These are phyloP conservation scores for Neocucurbitaria cava DNA, from an alignment of 2,329 filamentous ascomycete genomes.

Conservation along the genomic window DNA sequence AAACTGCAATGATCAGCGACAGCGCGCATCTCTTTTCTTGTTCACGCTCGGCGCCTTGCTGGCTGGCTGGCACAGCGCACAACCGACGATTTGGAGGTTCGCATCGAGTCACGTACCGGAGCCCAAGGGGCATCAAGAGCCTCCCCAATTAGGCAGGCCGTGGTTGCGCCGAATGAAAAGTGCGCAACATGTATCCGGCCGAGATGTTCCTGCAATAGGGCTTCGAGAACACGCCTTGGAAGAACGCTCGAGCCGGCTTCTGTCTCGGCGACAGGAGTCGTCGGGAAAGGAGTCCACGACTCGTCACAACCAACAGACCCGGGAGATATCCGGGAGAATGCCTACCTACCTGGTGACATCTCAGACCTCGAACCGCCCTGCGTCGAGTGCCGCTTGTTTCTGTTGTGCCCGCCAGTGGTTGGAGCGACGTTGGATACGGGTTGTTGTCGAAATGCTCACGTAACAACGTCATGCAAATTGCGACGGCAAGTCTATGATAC, in stretches of 20 bases:
- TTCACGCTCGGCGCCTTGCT: background rate
- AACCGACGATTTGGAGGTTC: constrained; percentile 1
- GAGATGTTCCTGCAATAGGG: constrained; percentile 24
- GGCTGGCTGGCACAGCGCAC: background rate
- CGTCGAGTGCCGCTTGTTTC: constrained; percentile 12
- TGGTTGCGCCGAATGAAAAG: constrained; percentile 10
- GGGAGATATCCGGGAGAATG: constrained; percentile 30
- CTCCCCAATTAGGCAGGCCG: constrained; percentile 4
- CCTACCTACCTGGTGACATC: no score
- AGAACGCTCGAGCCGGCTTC: constrained; percentile 37
- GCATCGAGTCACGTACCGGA: background rate
- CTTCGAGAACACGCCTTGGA: constrained; percentile 35
- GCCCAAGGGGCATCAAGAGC: background rate
- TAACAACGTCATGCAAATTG: constrained; percentile 13
- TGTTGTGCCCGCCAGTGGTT: constrained; percentile 19
- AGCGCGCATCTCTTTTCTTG: constrained; percentile 3
- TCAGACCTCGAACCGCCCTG: constrained; percentile 18
- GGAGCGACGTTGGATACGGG: constrained; percentile 2
- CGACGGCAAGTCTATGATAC: constrained; percentile 10
- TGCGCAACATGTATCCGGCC: constrained; percentile 10
- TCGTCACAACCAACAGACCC: constrained; percentile 14
- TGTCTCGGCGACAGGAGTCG: constrained; percentile 10
- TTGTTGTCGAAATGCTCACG: constrained; percentile 14
- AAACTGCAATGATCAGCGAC: constrained; percentile 14
- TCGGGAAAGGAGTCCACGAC: constrained; percentile 17